Evolutionary conservation across 225 moss, liverwort and hornwort genomes (phyloP).

Genomic region (Neckera pumila): DNA sequence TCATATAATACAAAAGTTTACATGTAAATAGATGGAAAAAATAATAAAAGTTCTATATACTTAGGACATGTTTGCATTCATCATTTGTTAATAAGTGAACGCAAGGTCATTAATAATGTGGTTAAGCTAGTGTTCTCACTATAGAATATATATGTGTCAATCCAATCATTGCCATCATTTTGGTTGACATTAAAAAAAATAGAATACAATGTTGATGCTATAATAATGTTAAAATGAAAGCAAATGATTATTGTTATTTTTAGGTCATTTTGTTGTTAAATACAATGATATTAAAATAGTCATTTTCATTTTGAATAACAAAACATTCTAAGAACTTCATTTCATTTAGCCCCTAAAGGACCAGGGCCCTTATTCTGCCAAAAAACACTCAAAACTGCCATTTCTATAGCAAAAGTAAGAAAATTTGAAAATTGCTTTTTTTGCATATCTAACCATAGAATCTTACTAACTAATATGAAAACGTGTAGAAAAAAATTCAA

Average conservation of each 20-base stretch:
- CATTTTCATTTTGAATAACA: background rate
- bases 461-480: no score
- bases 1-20: background rate
- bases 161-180: background rate
- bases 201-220: background rate
- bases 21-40: background rate
- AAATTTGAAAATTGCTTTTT: no score
- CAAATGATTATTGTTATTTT: background rate
- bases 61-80: background rate
- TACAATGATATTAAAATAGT: background rate
- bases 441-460: no score
- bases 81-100: background rate
- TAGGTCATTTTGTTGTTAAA: background rate
- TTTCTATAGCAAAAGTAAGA: no score
- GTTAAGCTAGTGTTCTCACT: background rate
- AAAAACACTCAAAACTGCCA: no score
- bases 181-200: background rate
- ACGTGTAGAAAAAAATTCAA: no score
- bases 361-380: no score
- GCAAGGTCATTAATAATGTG: background rate
- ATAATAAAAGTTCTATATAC: no score
- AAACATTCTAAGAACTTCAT: background rate
- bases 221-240: background rate
- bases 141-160: background rate
- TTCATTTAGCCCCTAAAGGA: no score